Evolutionary conservation across 2,329 filamentous ascomycete genomes (phyloP), one percentile per base, ranked within the genome.

Genomic region (Aspergillus terreus): DNA sequence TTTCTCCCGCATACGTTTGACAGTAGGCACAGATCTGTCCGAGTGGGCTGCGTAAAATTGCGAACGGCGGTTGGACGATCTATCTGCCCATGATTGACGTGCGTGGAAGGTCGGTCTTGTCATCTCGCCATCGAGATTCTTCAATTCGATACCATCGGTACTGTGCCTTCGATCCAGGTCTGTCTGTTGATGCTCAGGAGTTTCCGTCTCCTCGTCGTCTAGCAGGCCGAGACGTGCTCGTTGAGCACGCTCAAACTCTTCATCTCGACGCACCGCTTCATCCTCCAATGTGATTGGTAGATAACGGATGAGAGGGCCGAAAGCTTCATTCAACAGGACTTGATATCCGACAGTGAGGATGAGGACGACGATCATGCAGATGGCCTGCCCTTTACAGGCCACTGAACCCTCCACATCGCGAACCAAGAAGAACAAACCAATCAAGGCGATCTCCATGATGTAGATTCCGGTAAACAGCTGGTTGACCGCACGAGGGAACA

Each of bases 381-480:
- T 85, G 10, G 84, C 94, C 60, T 97, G 92, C 0, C 87, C 79
- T 19, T 86, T 78, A 65, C 90, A 94, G 0, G 80, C 75, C 6
- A 77, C 75, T 0, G 76, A 64, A 0, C 76, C 76, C 0, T 81
- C 43, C 1, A 80, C 76, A 53, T 91, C 80, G 35, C 76, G 67
- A 2, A 87, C 83, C 19, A 96, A 78, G 72, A 96, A 91, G 73
- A 97, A 97, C 19, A 96, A 77, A 33, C 92, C 94, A 42, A 96
- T 86, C 50, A 97, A 78, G 61, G 87, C 92, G 2, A 96, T 77
- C 64, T 97, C 91, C 86, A 99, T 94, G 55, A 96, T 84, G 63
- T 99, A 99, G 0, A 99, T 75, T 0, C 94, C 94, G 0, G 90
- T 94, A 65, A 99, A 97, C 0, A 94, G 88, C 67, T 96, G 92